Conservation (phyloP, 352 stramenopile species). For the Phytophthora pini region DNA sequence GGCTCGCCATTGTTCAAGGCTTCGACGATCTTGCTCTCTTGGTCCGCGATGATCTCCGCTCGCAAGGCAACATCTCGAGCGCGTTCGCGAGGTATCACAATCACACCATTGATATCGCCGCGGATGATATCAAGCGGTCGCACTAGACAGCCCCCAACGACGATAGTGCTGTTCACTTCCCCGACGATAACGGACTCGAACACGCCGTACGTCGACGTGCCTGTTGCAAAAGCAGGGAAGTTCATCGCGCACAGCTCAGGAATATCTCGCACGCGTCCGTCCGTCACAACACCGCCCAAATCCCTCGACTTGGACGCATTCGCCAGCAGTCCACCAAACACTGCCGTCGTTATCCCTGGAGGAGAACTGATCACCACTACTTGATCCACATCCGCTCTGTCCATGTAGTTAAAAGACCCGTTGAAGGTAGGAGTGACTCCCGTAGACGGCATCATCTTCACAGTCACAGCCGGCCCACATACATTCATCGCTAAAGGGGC, state of each 20-base stretch:
- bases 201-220: slow-evolving; percentile 78
- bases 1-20: slow-evolving; percentile 81
- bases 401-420: slow-evolving; percentile 75
- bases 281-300: slow-evolving; percentile 69
- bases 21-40: slow-evolving; percentile 80
- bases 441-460: slow-evolving; percentile 79
- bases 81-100: slow-evolving; percentile 78
- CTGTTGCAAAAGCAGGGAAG: slow-evolving; percentile 75
- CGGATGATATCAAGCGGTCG: slow-evolving; percentile 83
- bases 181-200: slow-evolving; percentile 63
- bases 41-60: slow-evolving; percentile 80
- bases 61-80: slow-evolving; percentile 73
- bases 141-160: slow-evolving; percentile 79
- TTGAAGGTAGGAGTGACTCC: slow-evolving; percentile 26
- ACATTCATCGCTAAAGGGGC: slow-evolving; percentile 79
- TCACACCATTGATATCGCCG: slow-evolving; percentile 81
- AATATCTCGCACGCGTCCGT: slow-evolving; percentile 82
- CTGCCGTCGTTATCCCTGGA: slow-evolving; percentile 55
- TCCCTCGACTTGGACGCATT: slow-evolving; percentile 72
- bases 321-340: slow-evolving; percentile 79
- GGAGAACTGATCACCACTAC: slow-evolving; percentile 84
- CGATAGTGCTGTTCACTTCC: slow-evolving; percentile 72
- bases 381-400: slow-evolving; percentile 75
- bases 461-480: slow-evolving; percentile 80
- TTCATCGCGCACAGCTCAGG: slow-evolving; percentile 70